Base-by-base conservation (phyloP, 495 filamentous ascomycete species). In the Tetracladium setigerum region DNA sequence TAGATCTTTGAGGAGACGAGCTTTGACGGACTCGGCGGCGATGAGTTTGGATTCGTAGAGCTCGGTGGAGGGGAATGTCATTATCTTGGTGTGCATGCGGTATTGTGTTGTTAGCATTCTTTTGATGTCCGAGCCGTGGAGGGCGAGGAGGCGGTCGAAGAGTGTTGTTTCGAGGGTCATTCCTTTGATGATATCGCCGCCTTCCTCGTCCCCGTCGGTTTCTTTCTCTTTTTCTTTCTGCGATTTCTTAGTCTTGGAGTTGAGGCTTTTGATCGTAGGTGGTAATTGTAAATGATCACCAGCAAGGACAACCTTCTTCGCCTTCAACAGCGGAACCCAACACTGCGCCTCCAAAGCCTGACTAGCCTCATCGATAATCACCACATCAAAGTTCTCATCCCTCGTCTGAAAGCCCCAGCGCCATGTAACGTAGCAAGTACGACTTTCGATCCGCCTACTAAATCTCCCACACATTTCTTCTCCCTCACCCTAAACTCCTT, bases 81-180 rank as follows among this genome's bases (percentile, higher is more conserved):
- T 97, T 59, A 99, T 97, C 41, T 72, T 74, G 57, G 87, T 83
- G 63, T 99, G 91, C 92, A 99, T 99, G 8, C 92, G 86, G 64
- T 99, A 99, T 68, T 99, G 92, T 2, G 87, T 95, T n/a, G 87
- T 96, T 10, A 97, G 74, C 83, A 96, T 92, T 18, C 84, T 71
- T 69, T 97, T 99, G 64, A 99, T 87, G 0, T 66, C 69, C 2
- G 81, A 64, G 1, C 92, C 94, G 59, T 99, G 87, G 2, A 96
- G 69, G 5, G 71, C 71, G 15, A 99, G 73, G 15, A 99, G 70
- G 18, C 92, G 74, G 60, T 95, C 90, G 61, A 99, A 99, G 5
- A 99, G 70, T 0, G 92, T 97, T 1, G 72, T 84, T 58, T 95
- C 89, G 1, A 99, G 76, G 1, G 78, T 83, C 22, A 76, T 66